Percentiles rank a stretch among this genome's conserved stretches.
Evolutionary conservation across 2,329 filamentous ascomycete species (phyloP).

Genomic region (Aureobasidium mangrovei): DNA sequence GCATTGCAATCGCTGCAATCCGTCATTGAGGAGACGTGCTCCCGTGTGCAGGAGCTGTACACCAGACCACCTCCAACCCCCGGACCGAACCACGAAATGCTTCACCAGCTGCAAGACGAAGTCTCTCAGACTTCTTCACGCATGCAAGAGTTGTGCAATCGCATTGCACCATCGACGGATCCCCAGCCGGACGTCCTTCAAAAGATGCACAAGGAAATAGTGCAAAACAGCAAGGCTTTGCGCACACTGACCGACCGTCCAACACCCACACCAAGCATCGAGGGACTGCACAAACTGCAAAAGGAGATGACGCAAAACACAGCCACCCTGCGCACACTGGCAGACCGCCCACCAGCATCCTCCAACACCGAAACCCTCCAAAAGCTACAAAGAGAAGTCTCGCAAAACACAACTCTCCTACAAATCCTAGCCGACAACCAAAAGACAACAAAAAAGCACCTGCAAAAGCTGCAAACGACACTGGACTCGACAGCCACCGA

Average conservation of each 20-base stretch:
- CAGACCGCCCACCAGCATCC: background rate
- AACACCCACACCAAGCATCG: background rate
- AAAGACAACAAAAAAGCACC: background rate
- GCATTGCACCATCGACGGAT: background rate
- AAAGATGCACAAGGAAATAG: background rate
- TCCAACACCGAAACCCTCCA: background rate
- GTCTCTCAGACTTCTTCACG: background rate
- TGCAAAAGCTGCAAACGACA: background rate
- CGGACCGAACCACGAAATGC: conserved; percentile 5
- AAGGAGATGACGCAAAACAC: conserved; percentile 3
- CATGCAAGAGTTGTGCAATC: conserved; percentile 1
- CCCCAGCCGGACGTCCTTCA: background rate
- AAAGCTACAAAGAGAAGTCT: background rate
- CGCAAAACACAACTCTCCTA: background rate
- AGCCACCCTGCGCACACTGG: background rate
- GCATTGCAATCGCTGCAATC: conserved; percentile 3
- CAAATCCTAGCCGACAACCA: background rate
- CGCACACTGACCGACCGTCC: background rate
- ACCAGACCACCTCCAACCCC: conserved; percentile 5
- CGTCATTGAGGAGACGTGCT: conserved; percentile 1
- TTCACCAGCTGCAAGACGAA: conserved; percentile 1
- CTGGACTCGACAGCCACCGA: background rate
- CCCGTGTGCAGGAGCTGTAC: conserved; percentile 3
- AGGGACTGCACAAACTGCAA: background rate
- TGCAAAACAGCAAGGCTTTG: background rate